phyloP scores from a whole-genome alignment of 192 early-diverging fungal genomes.

The Coemansia sp. region DNA sequence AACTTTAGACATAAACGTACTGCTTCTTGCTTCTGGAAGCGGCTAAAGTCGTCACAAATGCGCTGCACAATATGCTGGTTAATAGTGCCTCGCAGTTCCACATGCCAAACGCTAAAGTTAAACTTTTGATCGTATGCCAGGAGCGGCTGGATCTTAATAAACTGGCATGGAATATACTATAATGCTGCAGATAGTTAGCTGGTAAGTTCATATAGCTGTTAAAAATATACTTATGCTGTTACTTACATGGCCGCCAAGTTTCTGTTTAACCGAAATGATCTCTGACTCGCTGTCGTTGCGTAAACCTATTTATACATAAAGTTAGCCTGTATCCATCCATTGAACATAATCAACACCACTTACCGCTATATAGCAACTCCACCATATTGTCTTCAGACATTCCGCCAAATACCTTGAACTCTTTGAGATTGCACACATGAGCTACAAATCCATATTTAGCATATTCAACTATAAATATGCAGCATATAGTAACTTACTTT shows the following conservation, averaged over 20 bases:
- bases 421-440: conserved; percentile 95
- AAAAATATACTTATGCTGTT: background rate
- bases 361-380: conserved; percentile 76
- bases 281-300: conserved; percentile 78
- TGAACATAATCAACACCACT: conserved; percentile 3
- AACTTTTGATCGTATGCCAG: conserved; percentile 90
- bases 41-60: conserved; percentile 18
- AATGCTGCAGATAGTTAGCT: background rate
- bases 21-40: conserved; percentile 76
- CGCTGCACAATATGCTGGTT: conserved; percentile 66
- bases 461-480: background rate
- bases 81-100: conserved; percentile 78
- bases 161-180: conserved; percentile 82
- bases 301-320: conserved; percentile 31
- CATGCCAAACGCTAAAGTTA: conserved; percentile 94
- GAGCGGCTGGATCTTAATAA: conserved; percentile 90
- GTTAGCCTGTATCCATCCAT: background rate
- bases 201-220: too few relatives aligned
- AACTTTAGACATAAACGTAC: conserved; percentile 86
- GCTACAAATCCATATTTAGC: conserved; percentile 16
- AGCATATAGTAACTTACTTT: conserved; percentile 34
- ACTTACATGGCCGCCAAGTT: conserved; percentile 65
- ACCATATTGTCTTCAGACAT: conserved; percentile 78
- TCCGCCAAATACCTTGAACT: conserved; percentile 94
- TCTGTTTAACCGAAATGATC: conserved; percentile 79